Evolutionary conservation across 129 eudicot species (phyloP).

Genomic region (Glebionis coronaria): DNA sequence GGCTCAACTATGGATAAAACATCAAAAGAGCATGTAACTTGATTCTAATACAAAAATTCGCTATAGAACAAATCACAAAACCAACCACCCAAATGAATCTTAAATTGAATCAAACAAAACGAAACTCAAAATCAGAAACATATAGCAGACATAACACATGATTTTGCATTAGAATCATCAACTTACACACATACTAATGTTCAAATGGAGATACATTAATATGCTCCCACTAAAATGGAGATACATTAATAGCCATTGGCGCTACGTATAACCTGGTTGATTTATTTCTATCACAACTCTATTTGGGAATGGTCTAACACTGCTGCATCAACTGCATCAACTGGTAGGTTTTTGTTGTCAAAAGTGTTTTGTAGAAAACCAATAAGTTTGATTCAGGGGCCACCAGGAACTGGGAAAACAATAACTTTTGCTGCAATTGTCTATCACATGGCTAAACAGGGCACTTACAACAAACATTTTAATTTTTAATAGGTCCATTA

Average conservation of each 20-base stretch:
- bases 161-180: neutral
- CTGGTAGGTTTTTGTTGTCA: constrained; percentile 84
- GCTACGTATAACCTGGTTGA: no score
- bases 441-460: constrained; percentile 98
- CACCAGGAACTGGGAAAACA: constrained; percentile 97
- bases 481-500: no score
- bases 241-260: no score
- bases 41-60: no score
- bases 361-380: constrained; percentile 96
- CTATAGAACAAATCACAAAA: no score
- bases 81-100: no score
- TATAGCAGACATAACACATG: neutral
- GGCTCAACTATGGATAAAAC: no score
- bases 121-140: neutral
- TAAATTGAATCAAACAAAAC: neutral
- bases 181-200: neutral
- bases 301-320: no score
- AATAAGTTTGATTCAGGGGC: constrained; percentile 91
- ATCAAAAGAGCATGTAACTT: no score
- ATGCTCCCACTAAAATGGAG: no score
- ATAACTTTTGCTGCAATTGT: constrained; percentile 97
- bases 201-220: neutral
- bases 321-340: neutral
- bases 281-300: no score
- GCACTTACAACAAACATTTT: no score